Evolutionary conservation across 257 asterid genomes (phyloP), one percentile per base, ranked within the genome.

Genomic region (Nemophila menziesii): DNA sequence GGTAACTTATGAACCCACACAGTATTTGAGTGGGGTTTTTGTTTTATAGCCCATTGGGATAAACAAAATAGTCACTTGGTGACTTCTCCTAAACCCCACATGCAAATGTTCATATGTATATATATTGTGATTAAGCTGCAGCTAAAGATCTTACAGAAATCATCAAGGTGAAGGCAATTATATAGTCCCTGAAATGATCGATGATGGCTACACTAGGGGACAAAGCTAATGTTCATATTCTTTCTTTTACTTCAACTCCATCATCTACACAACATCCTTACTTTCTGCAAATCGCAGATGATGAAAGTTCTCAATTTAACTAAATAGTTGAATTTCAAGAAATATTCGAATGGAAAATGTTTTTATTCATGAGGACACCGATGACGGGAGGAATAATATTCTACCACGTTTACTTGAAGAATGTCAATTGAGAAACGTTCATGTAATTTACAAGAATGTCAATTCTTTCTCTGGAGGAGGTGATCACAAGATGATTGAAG

Each of bases 91-190:
- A n/a, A n/a, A n/a, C n/a, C n/a, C n/a, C n/a, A n/a, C n/a, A n/a
- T n/a, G n/a, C n/a, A n/a, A n/a, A n/a, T n/a, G n/a, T n/a, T n/a
- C n/a, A n/a, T n/a, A n/a, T n/a, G n/a, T n/a, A n/a, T n/a, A n/a
- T n/a, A n/a, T n/a, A n/a, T n/a, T n/a, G n/a, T n/a, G n/a, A n/a
- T n/a, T n/a, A n/a, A n/a, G n/a, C n/a, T 46, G 61, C 69, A 70
- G 76, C 67, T 50, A 36, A 60, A 22, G 73, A 70, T 36, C 76
- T 70, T 22, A 49, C 64, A 36, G 67, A 74, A 46, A 55, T 56
- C 26, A 47, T 52, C 16, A 33, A 57, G 41, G 73, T 64, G 43
- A 45, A 58, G 12, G 61, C 68, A 5, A 33, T 74, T 11, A 45
- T n/a, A n/a, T 70, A 19, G 62, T 64, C n/a, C 71, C 69, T 2